These are phyloP conservation scores for Serendipita sp. DNA, from an alignment of 768 basidiomycete species.

Conservation along the genomic window DNA sequence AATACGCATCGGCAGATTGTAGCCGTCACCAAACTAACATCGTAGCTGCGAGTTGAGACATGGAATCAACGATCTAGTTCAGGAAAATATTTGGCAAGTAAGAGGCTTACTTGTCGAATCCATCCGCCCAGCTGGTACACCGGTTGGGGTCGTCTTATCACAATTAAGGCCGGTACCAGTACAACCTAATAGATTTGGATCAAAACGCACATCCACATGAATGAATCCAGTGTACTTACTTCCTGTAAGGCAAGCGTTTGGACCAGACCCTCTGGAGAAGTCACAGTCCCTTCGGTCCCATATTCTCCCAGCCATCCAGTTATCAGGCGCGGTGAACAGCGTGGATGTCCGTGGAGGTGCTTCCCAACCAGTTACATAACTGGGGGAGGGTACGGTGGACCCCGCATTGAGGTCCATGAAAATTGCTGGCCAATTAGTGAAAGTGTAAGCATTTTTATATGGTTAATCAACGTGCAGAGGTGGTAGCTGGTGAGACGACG, in stretches of 20 bases:
- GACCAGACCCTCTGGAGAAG: slow-evolving; percentile 35
- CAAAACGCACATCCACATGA: not conserved
- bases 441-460: slow-evolving; percentile 45
- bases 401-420: slow-evolving; percentile 44
- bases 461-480: slow-evolving; percentile 33
- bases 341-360: slow-evolving; percentile 10
- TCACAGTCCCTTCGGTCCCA: slow-evolving; percentile 43
- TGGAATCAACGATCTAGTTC: not conserved
- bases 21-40: slow-evolving; percentile 51
- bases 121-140: slow-evolving; percentile 39
- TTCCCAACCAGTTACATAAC: slow-evolving; percentile 12
- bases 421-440: slow-evolving; percentile 49
- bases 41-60: not conserved
- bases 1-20: slow-evolving; percentile 37
- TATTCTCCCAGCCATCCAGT: slow-evolving; percentile 16
- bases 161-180: slow-evolving; percentile 37
- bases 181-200: slow-evolving; percentile 10
- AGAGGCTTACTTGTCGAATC: slow-evolving; percentile 44
- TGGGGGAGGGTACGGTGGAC: slow-evolving; percentile 16
- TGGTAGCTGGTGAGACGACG: not conserved
- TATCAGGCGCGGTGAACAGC: slow-evolving; percentile 14
- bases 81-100: slow-evolving; percentile 14
- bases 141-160: slow-evolving; percentile 33
- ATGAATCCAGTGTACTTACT: slow-evolving; percentile 12
- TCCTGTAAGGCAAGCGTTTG: slow-evolving; percentile 43